phyloP scores from a whole-genome alignment of 495 filamentous ascomycete species.

The Penicillium goetzii region DNA sequence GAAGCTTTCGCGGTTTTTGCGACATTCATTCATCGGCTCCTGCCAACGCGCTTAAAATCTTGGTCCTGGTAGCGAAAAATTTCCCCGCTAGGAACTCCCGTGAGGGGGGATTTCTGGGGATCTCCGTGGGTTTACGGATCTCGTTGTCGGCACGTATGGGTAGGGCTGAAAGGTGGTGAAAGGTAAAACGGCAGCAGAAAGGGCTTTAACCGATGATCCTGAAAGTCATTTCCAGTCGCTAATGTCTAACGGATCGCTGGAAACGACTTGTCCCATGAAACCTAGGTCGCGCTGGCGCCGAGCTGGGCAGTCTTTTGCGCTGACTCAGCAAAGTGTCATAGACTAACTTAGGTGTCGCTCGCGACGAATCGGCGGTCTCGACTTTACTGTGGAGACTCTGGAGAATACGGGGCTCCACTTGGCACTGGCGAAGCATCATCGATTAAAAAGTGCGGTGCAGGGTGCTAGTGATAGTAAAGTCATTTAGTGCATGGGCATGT shows the following conservation, averaged over 20 bases:
- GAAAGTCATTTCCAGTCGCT: neutral
- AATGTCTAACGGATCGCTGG: constrained; percentile 13
- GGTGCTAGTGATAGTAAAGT: neutral
- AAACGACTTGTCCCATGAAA: constrained; percentile 2
- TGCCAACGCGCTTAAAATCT: constrained; percentile 12
- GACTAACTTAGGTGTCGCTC: constrained; percentile 7
- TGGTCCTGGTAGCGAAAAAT: neutral
- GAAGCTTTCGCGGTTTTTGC: constrained; percentile 39
- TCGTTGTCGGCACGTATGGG: neutral
- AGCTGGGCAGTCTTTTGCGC: constrained; percentile 15
- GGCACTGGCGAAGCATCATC: neutral
- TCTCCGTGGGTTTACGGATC: constrained; percentile 16
- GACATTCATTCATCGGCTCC: constrained; percentile 32
- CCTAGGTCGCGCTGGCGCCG: neutral
- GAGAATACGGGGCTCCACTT: neutral
- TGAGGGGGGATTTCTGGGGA: constrained; percentile 9
- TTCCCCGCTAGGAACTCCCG: constrained; percentile 13
- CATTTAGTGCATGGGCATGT: neutral
- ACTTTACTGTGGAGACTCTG: neutral
- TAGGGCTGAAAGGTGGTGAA: constrained; percentile 14
- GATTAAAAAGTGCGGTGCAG: neutral
- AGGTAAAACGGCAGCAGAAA: constrained; percentile 19
- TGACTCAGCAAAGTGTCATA: constrained; percentile 32
- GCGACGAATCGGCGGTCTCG: constrained; percentile 9
- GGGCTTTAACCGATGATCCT: constrained; percentile 4